phyloP scores from a whole-genome alignment of 2,329 filamentous ascomycete genomes.

The Trichoderma cornu-damae region DNA sequence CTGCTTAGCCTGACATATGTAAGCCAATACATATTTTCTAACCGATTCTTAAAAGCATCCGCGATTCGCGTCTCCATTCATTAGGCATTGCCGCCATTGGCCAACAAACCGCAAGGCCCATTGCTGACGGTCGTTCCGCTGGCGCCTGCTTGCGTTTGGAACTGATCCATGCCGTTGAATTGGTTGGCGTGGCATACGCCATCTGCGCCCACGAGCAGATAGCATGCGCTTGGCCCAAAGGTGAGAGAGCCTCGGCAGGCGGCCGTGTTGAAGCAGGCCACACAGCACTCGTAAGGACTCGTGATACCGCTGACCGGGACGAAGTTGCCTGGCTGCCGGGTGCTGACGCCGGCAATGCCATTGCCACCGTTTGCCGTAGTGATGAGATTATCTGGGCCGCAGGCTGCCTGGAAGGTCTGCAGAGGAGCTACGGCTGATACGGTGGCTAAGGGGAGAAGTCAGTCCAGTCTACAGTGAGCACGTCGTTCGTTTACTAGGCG shows the following conservation, averaged over 20 bases:
- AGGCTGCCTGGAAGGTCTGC: conserved; percentile 5
- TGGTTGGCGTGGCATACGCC: conserved; percentile 7
- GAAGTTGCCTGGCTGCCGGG: not conserved
- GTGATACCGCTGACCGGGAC: not conserved
- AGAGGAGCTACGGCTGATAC: not conserved
- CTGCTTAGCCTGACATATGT: not conserved
- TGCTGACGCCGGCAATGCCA: not conserved
- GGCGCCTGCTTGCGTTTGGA: not conserved
- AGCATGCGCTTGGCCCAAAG: conserved; percentile 25
- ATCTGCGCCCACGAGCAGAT: not conserved
- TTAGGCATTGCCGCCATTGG: not conserved
- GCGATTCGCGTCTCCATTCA: not conserved
- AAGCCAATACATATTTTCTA: not conserved
- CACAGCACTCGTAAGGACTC: not conserved
- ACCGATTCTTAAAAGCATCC: not conserved
- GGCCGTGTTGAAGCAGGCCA: not conserved
- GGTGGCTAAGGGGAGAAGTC: not conserved
- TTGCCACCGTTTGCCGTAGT: not conserved
- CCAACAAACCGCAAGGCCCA: conserved; percentile 2
- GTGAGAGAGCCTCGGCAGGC: not conserved
- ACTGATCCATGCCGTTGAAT: not conserved
- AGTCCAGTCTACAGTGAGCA: not conserved
- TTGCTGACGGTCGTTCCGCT: not conserved
- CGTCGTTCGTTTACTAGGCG: not conserved
- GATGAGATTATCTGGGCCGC: conserved; percentile 5